Evolutionary conservation across 345 rosid species (phyloP).

Genomic region (Arabis alpina): DNA sequence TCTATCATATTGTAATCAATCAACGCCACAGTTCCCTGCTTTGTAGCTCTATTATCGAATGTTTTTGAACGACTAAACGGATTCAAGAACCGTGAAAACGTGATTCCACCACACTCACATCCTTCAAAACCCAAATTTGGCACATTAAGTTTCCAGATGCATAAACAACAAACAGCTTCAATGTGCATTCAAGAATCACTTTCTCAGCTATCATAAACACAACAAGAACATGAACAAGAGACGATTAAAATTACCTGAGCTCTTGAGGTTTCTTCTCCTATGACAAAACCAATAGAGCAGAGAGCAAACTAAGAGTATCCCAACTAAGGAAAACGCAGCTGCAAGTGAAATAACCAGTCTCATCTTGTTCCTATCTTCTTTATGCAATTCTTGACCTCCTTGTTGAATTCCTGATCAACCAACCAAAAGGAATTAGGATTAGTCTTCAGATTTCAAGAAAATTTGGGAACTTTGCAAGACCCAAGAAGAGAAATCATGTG

Average conservation of each 20-base stretch:
- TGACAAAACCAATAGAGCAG: slow-evolving; percentile 58
- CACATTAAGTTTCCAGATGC: slow-evolving; percentile 12
- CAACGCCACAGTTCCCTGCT: slow-evolving; percentile 50
- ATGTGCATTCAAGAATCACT: background rate
- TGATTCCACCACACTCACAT: slow-evolving; percentile 58
- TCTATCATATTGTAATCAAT: slow-evolving; percentile 70
- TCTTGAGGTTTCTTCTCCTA: slow-evolving; percentile 48
- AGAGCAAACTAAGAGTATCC: slow-evolving; percentile 47
- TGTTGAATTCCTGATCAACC: slow-evolving; percentile 51
- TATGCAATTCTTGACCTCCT: slow-evolving; percentile 46
- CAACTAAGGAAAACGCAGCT: slow-evolving; percentile 63
- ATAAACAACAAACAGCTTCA: background rate
- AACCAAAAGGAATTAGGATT: slow-evolving; percentile 10
- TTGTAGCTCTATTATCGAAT: slow-evolving; percentile 45
- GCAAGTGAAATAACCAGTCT: slow-evolving; percentile 55
- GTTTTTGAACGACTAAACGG: slow-evolving; percentile 52
- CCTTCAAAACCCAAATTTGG: slow-evolving; percentile 47
- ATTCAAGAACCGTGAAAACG: slow-evolving; percentile 57
- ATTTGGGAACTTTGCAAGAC: background rate
- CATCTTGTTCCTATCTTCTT: slow-evolving; percentile 49
- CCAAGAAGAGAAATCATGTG: slow-evolving; percentile 6
- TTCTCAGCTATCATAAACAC: no score
- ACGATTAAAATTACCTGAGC: slow-evolving; percentile 53
- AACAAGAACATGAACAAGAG: slow-evolving; percentile 16
- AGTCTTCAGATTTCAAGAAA: slow-evolving; percentile 31